Percentiles rank a stretch among this genome's conserved stretches.
Conservation (phyloP, 345 rosid species). For the Tarenaya hassleriana region DNA sequence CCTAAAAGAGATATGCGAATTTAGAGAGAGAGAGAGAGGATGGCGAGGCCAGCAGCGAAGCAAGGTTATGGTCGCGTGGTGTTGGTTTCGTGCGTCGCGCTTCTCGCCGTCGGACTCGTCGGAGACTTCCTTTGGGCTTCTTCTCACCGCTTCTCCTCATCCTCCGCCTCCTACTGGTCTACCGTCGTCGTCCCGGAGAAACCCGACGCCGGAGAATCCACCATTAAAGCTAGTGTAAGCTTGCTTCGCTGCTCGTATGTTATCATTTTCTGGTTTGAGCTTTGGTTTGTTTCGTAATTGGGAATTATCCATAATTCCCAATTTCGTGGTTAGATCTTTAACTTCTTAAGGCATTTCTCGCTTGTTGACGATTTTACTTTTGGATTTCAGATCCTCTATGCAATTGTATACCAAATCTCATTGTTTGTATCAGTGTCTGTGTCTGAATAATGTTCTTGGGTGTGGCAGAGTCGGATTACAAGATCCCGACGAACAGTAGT, state of each 20-base stretch:
- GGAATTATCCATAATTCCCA: too few relatives aligned
- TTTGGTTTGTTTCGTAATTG: neutral
- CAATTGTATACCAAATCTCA: too few relatives aligned
- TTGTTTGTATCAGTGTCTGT: neutral
- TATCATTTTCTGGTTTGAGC: neutral
- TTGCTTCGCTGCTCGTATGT: neutral
- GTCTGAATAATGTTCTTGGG: too few relatives aligned
- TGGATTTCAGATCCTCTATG: neutral
- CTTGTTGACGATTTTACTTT: neutral
- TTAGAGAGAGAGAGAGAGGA: conserved; percentile 23
- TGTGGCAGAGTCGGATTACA: too few relatives aligned
- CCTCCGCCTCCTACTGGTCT: conserved; percentile 24
- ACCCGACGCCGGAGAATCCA: conserved; percentile 8
- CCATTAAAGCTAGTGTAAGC: conserved; percentile 24
- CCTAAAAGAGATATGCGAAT: conserved; percentile 17
- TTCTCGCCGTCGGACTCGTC: conserved; percentile 53
- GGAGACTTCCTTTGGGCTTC: conserved; percentile 87
- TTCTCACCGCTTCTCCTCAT: conserved; percentile 47
- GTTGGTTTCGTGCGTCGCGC: conserved; percentile 34
- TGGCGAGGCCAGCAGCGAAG: conserved; percentile 48
- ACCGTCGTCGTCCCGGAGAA: conserved; percentile 7
- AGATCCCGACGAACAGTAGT: too few relatives aligned
- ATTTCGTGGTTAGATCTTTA: too few relatives aligned
- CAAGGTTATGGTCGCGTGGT: conserved; percentile 39
- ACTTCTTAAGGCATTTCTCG: neutral